These are phyloP conservation scores for Trichoderma parareesei DNA, from an alignment of 495 filamentous ascomycete genomes.

Conservation along the genomic window DNA sequence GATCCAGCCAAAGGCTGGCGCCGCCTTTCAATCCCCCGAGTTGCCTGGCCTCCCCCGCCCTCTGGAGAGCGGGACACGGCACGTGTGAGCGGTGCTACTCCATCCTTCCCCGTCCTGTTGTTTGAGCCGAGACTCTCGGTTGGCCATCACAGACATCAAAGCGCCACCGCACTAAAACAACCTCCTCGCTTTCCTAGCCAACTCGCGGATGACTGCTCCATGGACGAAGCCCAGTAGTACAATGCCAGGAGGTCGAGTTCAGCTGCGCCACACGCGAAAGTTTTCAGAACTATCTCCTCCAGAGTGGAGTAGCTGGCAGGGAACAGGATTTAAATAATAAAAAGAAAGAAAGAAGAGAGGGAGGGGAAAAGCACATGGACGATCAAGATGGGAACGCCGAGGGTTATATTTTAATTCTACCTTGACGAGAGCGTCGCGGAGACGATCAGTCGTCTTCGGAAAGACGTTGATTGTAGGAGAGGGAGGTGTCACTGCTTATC, in stretches of 20 bases:
- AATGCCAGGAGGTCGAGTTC: not conserved
- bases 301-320: not conserved
- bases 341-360: not conserved
- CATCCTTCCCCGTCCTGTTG: not conserved
- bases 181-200: not conserved
- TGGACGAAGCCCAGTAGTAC: not conserved
- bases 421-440: no score
- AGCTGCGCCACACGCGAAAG: not conserved
- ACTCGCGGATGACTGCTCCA: not conserved
- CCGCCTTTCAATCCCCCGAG: not conserved
- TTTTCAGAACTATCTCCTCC: not conserved
- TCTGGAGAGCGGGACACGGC: not conserved
- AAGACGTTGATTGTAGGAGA: no score
- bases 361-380: not conserved
- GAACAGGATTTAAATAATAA: not conserved
- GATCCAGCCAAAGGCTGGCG: not conserved
- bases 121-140: constrained; percentile 5
- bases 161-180: constrained; percentile 1
- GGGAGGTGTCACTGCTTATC: no score
- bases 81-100: not conserved
- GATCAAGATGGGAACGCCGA: no score
- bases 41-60: not conserved
- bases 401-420: no score
- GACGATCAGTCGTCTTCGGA: no score
- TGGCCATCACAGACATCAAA: not conserved